A percentile compares a stretch with the other conserved stretches of the same genome.
Evolutionary conservation across 352 stramenopile genomes (phyloP).

Genomic region (Phytophthora multivora): DNA sequence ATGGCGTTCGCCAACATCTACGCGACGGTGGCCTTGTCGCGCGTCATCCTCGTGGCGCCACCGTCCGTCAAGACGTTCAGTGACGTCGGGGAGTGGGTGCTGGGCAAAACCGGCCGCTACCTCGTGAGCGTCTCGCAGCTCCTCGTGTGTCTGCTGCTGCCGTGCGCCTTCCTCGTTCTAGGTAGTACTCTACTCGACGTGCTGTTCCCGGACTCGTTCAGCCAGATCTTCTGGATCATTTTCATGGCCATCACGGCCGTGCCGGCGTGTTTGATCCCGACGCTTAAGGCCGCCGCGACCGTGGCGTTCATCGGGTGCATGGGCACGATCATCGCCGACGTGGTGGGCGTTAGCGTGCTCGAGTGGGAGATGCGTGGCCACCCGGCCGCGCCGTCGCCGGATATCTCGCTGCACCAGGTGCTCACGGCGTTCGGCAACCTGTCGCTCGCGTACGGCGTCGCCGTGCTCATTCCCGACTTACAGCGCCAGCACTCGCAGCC

Average conservation of each 20-base stretch:
- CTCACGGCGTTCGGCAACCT: conserved; percentile 40
- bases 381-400: conserved; percentile 23
- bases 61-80: conserved; percentile 49
- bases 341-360: conserved; percentile 32
- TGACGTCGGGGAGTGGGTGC: conserved; percentile 49
- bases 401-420: conserved; percentile 42
- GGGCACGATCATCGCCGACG: conserved; percentile 39
- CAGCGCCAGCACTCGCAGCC: conserved; percentile 53
- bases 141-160: conserved; percentile 49
- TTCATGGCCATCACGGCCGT: conserved; percentile 43
- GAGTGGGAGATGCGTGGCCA: conserved; percentile 40
- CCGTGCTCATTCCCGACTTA: conserved; percentile 36
- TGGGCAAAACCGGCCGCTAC: conserved; percentile 47
- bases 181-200: conserved; percentile 50
- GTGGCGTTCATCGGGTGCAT: conserved; percentile 37
- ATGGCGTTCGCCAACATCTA: conserved; percentile 77
- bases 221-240: conserved; percentile 43
- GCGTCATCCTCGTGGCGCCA: conserved; percentile 46
- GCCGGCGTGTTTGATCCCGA: conserved; percentile 39
- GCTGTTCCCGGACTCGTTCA: conserved; percentile 61
- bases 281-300: conserved; percentile 29
- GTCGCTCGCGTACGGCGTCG: conserved; percentile 43
- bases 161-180: conserved; percentile 58
- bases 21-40: conserved; percentile 48
- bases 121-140: conserved; percentile 47